Evolutionary conservation across 163 green algal species (phyloP), one percentile per base, ranked within the genome.

Genomic region (Prototheca wickerhamii): DNA sequence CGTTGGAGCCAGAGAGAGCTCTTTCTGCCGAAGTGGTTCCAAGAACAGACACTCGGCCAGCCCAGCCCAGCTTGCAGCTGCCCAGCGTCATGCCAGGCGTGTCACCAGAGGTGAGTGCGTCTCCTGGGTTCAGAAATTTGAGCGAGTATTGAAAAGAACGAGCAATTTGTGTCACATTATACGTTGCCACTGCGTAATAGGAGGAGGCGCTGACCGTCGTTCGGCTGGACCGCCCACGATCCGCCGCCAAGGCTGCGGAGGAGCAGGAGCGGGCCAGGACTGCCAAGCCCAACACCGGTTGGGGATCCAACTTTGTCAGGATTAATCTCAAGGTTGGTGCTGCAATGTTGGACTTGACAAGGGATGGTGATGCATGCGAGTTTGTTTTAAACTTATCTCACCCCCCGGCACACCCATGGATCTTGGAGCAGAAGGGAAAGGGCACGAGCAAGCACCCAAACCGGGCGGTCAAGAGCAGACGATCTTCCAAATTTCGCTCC

Each of bases 271-370:
- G 12, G 40, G 40, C 40, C 40, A 10, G 40, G 10, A 23, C 40
- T 49, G 37, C 34, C 10, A 43, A 18, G 35, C 17, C 42, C 23
- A 72, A 72, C 43, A 42, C 44, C 49, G 67, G 66, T 6, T 79
- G 67, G 67, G 67, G 72, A 28, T 70, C 67, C 44, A 79, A 79
- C 44, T 79, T 79, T 63, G 72, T 79, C 18, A 30, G 55, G 7
- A 69, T 75, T 2, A 54, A 79, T 53, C 50, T 78, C 29, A 78
- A 74, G 61, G 66, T 72, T 31, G 4, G 71, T 21, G 21, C 4
- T 20, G 21, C 34, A 33, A 6, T 20, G 33, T 18, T 33, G 33
- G 54, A 20, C 28, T 20, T 7, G 35, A 28, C 18, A n/a, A n/a
- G n/a, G n/a, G n/a, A n/a, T n/a, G n/a, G n/a, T n/a, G n/a, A n/a